These are phyloP conservation scores for Stellera chamaejasme DNA, from an alignment of 345 rosid genomes.

Conservation along the genomic window DNA sequence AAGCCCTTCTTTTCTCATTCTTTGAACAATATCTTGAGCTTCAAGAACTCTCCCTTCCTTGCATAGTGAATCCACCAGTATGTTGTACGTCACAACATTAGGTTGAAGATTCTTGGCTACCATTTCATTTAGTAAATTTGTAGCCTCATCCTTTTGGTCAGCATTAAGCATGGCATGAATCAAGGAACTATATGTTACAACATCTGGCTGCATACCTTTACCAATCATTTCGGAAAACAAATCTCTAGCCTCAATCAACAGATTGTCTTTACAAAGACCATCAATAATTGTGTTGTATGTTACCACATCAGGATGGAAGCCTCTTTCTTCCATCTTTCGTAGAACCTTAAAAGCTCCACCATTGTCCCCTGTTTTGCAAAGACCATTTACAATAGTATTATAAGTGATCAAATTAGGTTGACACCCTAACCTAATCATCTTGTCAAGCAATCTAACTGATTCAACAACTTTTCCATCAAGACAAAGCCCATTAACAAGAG, in stretches of 20 bases:
- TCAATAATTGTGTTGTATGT: slow-evolving; percentile 4
- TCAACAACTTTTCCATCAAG: no score
- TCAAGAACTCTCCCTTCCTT: no score
- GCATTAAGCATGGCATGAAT: slow-evolving; percentile 1
- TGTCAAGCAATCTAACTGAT: not conserved
- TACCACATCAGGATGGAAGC: not conserved
- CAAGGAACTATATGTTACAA: slow-evolving; percentile 9
- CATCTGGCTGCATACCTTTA: not conserved
- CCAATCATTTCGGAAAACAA: not conserved
- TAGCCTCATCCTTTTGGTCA: not conserved
- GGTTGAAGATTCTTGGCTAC: no score
- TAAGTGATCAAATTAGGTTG: slow-evolving; percentile 8
- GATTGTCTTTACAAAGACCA: slow-evolving; percentile 9
- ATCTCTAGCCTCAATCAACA: slow-evolving; percentile 6
- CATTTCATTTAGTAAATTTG: no score
- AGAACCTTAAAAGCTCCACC: slow-evolving; percentile 14
- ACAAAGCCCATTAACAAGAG: no score
- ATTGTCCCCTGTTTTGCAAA: slow-evolving; percentile 12
- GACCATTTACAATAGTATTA: slow-evolving; percentile 8
- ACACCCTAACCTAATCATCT: slow-evolving; percentile 7
- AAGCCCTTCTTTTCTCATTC: slow-evolving; percentile 5
- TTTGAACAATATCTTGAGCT: not conserved
- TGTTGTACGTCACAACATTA: no score
- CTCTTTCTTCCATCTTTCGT: slow-evolving; percentile 11
- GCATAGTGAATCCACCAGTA: no score